Conservation (phyloP, 1,284 basidiomycete genomes). For the Puccinia hordei region DNA sequence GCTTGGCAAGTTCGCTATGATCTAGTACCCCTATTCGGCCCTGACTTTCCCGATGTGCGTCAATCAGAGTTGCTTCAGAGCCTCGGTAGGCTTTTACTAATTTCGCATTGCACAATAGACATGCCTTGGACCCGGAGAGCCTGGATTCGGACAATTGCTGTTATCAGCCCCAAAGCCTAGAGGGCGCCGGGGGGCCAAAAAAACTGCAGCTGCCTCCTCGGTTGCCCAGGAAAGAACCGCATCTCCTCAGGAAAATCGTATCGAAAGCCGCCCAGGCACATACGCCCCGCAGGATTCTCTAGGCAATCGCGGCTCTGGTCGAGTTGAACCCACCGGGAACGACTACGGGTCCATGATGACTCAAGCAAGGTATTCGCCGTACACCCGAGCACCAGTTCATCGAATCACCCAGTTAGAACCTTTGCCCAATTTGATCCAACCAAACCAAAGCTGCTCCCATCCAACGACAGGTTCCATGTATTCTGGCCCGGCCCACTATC, state of each 20-base stretch:
- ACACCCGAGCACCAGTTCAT: constrained; percentile 40
- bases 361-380: constrained; percentile 49
- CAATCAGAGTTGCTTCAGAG: not conserved
- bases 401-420: constrained; percentile 47
- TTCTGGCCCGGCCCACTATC: not conserved
- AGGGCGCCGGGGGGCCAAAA: constrained; percentile 41
- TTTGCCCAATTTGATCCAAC: constrained; percentile 37
- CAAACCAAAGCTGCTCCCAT: constrained; percentile 23
- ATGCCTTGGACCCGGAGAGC: constrained; percentile 51
- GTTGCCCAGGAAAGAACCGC: not conserved
- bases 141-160: constrained; percentile 52
- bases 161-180: constrained; percentile 51
- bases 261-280: not conserved
- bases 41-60: constrained; percentile 51
- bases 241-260: not conserved
- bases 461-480: not conserved
- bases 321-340: constrained; percentile 4
- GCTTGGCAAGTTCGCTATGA: constrained; percentile 85
- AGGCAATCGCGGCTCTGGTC: constrained; percentile 4
- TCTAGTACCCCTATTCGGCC: constrained; percentile 77
- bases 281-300: constrained; percentile 32
- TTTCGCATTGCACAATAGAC: constrained; percentile 28
- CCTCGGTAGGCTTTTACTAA: not conserved
- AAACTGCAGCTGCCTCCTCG: constrained; percentile 24
- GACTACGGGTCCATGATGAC: constrained; percentile 10